These are phyloP conservation scores for Calocybe cyanea DNA, from an alignment of 768 basidiomycete genomes.

Conservation along the genomic window DNA sequence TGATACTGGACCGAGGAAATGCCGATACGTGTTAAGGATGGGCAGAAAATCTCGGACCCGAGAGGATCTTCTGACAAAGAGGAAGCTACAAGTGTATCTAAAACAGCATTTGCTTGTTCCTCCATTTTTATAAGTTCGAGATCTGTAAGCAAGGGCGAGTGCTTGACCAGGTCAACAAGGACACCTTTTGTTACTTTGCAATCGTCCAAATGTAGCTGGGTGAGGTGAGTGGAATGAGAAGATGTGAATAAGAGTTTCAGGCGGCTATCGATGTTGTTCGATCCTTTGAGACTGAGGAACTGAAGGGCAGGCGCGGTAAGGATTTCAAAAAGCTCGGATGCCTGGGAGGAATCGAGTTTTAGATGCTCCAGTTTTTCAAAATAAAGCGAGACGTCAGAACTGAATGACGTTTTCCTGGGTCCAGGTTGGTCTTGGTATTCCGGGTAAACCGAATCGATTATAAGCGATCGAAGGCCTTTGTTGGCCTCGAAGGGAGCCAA, in stretches of 20 bases:
- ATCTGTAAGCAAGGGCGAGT: conserved; percentile 33
- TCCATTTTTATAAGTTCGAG: conserved; percentile 37
- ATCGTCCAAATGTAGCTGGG: conserved; percentile 32
- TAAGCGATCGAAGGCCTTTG: conserved; percentile 23
- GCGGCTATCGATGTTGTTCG: conserved; percentile 3
- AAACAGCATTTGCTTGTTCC: too few species aligned
- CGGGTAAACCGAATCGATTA: conserved; percentile 22
- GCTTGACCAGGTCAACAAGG: conserved; percentile 27
- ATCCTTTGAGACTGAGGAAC: conserved; percentile 9
- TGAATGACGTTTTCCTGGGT: conserved; percentile 16
- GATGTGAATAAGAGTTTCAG: too few species aligned
- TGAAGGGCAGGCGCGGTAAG: conserved; percentile 10
- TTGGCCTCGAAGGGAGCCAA: too few species aligned
- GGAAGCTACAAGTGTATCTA: conserved; percentile 33
- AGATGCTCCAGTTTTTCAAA: conserved; percentile 29
- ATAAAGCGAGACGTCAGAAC: conserved; percentile 31
- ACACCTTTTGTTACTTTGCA: conserved; percentile 23
- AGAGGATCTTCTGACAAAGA: conserved; percentile 8
- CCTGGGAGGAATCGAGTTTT: conserved; percentile 8
- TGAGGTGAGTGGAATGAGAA: conserved; percentile 20
- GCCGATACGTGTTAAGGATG: conserved; percentile 45
- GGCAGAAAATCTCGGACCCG: conserved; percentile 32
- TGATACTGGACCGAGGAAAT: conserved; percentile 54
- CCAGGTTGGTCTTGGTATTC: background rate
- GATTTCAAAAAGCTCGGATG: too few species aligned